Percentiles rank a stretch among this genome's conserved stretches.
Evolutionary conservation across 1,284 basidiomycete genomes (phyloP).

Genomic region (Cystobasidium pallidum): DNA sequence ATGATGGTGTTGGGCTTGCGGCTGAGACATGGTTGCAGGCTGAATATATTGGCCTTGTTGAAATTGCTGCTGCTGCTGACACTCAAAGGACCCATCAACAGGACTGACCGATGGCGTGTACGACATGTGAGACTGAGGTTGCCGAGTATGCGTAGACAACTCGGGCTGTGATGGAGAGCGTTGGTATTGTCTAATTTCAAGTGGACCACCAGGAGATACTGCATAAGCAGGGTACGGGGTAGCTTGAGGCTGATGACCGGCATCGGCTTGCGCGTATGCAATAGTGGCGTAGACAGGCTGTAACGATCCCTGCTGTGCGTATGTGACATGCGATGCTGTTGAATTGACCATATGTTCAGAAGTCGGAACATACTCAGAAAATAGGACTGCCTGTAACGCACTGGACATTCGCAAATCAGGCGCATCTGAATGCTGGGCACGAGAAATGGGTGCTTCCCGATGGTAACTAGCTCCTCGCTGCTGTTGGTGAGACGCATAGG

Average conservation of each 20-base stretch:
- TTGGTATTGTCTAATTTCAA: not conserved
- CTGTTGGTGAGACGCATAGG: not conserved
- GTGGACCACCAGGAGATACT: not conserved
- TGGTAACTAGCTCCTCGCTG: not conserved
- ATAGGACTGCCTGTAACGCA: not conserved
- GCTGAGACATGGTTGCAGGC: not conserved
- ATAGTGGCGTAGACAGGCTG: not conserved
- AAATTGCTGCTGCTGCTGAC: slow-evolving; percentile 3
- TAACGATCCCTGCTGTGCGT: not conserved
- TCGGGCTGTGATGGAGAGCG: slow-evolving; percentile 10
- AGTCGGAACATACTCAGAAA: not conserved
- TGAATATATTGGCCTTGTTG: not conserved
- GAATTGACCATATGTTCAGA: not conserved
- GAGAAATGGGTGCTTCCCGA: not conserved
- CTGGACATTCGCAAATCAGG: not conserved
- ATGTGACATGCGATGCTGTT: not conserved
- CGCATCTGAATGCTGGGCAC: not conserved
- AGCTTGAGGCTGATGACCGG: slow-evolving; percentile 3
- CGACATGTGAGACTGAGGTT: not conserved
- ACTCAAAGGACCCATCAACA: not conserved
- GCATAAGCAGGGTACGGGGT: not conserved
- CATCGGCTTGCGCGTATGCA: slow-evolving; percentile 5
- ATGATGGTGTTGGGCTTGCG: not conserved
- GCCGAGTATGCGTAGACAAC: not conserved
- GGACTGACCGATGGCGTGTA: slow-evolving; percentile 4